Evolutionary conservation across 805 yeast species (phyloP).

Genomic region (Candida germanica): DNA sequence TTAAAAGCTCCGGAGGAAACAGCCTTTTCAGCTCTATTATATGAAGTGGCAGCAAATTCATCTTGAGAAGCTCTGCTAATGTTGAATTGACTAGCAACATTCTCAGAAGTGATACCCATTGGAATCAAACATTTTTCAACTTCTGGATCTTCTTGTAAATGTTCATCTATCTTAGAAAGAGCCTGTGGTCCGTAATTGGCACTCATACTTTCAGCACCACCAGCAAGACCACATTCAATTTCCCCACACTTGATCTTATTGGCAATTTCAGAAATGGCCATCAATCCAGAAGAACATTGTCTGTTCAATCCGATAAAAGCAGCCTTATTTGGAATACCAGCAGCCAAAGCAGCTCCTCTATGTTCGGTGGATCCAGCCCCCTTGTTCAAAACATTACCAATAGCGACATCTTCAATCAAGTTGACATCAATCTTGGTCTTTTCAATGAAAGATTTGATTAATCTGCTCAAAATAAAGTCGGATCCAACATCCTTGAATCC

Average conservation of each 20-base stretch:
- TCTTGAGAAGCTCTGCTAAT: slow-evolving; percentile 76
- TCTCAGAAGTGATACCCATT: slow-evolving; percentile 96
- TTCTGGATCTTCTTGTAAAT: slow-evolving; percentile 33
- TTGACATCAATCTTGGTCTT: slow-evolving; percentile 46
- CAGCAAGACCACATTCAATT: slow-evolving; percentile 86
- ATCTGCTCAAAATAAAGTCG: slow-evolving; percentile 69
- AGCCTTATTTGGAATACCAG: slow-evolving; percentile 79
- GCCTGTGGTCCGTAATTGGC: slow-evolving; percentile 80
- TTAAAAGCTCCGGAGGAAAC: slow-evolving; percentile 69
- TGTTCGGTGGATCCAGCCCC: slow-evolving; percentile 97
- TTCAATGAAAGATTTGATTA: slow-evolving; percentile 60
- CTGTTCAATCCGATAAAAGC: slow-evolving; percentile 86
- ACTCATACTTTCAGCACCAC: slow-evolving; percentile 96
- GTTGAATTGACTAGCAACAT: slow-evolving; percentile 67
- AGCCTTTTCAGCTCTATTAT: slow-evolving; percentile 79
- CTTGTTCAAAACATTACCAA: slow-evolving; percentile 87
- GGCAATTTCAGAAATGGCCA: slow-evolving; percentile 87
- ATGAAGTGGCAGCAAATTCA: slow-evolving; percentile 83
- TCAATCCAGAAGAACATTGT: slow-evolving; percentile 92
- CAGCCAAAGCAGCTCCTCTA: slow-evolving; percentile 86
- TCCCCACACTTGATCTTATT: slow-evolving; percentile 84
- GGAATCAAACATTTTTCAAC: slow-evolving; percentile 77
- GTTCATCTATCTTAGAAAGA: slow-evolving; percentile 46
- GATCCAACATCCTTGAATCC: slow-evolving; percentile 77
- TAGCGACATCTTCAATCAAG: slow-evolving; percentile 77